These are phyloP conservation scores for Picea glauca DNA, from an alignment of 75 land plant genomes.

Conservation along the genomic window DNA sequence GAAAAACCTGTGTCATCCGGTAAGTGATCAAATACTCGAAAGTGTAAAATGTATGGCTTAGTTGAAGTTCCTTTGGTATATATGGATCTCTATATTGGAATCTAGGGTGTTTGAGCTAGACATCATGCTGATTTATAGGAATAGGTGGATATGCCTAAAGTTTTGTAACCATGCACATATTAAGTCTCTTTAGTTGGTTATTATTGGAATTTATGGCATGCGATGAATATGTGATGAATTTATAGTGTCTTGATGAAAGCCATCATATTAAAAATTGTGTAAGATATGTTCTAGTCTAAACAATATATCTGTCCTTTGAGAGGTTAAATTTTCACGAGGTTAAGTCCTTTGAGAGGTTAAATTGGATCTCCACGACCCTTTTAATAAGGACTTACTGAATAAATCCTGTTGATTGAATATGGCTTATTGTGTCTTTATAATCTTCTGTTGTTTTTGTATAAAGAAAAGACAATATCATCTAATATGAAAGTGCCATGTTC, in stretches of 20 bases:
- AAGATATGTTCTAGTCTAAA: too few relatives aligned
- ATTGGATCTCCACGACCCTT: too few relatives aligned
- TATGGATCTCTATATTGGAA: neutral
- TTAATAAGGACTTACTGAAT: too few relatives aligned
- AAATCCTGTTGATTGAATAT: too few relatives aligned
- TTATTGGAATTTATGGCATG: neutral
- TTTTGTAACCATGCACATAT: neutral
- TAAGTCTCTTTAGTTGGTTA: neutral
- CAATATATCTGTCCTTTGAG: too few relatives aligned
- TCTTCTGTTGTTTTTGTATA: too few relatives aligned
- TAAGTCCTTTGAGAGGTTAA: too few relatives aligned
- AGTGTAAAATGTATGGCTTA: neutral
- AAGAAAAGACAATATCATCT: too few relatives aligned
- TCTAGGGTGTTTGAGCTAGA: neutral
- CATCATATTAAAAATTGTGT: too few relatives aligned
- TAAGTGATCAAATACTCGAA: conserved; percentile 15
- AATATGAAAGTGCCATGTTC: too few relatives aligned
- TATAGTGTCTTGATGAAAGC: neutral
- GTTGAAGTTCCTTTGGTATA: neutral
- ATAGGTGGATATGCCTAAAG: neutral
- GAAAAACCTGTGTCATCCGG: conserved; percentile 44
- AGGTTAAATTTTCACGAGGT: too few relatives aligned
- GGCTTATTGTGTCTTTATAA: too few relatives aligned
- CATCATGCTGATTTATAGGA: neutral
- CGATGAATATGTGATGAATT: neutral